Evolutionary conservation across 768 basidiomycete species (phyloP), one percentile per base, ranked within the genome.

Genomic region (Psilocybe tampanensis): DNA sequence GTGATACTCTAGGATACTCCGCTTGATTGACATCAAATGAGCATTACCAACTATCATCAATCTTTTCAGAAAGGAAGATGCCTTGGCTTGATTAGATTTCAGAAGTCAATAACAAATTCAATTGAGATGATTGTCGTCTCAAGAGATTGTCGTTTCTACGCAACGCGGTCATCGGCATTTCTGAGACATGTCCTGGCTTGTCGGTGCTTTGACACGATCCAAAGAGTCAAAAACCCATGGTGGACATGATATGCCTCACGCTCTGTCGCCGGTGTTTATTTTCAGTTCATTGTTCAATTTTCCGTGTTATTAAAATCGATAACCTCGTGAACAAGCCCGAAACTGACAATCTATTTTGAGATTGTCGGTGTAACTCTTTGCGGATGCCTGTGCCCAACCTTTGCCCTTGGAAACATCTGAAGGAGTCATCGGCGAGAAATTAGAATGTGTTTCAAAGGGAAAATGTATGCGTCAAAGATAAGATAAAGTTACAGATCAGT

Each of bases 91-190:
- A 15, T 13, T 13, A 39, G 15, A 8, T 13, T 15, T n/a, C 12
- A 4, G 36, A 39, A 13, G 36, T 15, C 12, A 13, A n/a, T 5
- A 39, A 5, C 26, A n/a, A 17, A 47, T 44, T n/a, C 17, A 19
- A 29, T 21, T 36, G 33, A 48, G 32, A 47, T 24, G 24, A 47
- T 44, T 12, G 3, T 29, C 9, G 29, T 29, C 9, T 4, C 29
- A 4, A 29, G 29, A 29, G 29, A 29, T 12, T 15, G 19, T 50
- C 56, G 55, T 54, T 45, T 47, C 52, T 42, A 54, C 21, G 54
- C 52, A 49, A 58, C 45, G 19, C 52, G 22, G 43, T 51, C 32
- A 51, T 12, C 13, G n/a, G 26, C 22, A 21, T 11, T 8, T 15
- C n/a, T n/a, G n/a, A 48, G 8, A 8, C 43, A 19, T 44, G 2